A percentile compares a stretch with the other conserved stretches of the same genome.
Conservation (phyloP, 1,139 yeast genomes). For the Yamadazyma aaseri region DNA sequence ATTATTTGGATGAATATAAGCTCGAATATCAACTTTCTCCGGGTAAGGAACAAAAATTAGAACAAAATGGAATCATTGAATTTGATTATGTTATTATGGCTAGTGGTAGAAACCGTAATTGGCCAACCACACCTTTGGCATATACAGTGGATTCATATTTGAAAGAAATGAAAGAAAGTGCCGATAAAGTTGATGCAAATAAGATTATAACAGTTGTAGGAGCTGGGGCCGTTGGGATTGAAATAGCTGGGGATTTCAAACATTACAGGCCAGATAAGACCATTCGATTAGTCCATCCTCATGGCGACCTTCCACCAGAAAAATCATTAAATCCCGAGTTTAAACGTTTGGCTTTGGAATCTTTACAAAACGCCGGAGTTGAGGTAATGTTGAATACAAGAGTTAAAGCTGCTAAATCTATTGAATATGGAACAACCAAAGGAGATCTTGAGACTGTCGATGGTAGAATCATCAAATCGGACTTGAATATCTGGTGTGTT, state of each 20-base stretch:
- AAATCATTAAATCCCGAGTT: constrained; percentile 38
- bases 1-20: constrained; percentile 25
- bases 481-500: constrained; percentile 46
- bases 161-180: constrained; percentile 34
- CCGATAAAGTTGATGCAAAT: constrained; percentile 20
- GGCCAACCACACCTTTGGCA: constrained; percentile 55
- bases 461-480: constrained; percentile 29
- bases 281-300: constrained; percentile 43
- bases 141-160: constrained; percentile 26
- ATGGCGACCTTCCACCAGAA: constrained; percentile 40
- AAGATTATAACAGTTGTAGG: constrained; percentile 39
- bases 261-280: constrained; percentile 31
- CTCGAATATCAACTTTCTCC: constrained; percentile 22
- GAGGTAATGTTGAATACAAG: constrained; percentile 24
- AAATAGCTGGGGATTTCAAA: constrained; percentile 47
- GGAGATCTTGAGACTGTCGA: constrained; percentile 32
- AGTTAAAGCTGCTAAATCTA: constrained; percentile 21
- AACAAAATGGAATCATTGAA: constrained; percentile 18
- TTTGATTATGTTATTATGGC: constrained; percentile 52
- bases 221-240: constrained; percentile 54
- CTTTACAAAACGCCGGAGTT: constrained; percentile 24
- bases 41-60: not conserved
- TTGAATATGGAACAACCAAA: constrained; percentile 13
- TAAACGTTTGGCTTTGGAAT: constrained; percentile 24
- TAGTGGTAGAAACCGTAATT: constrained; percentile 49